Base-by-base conservation (phyloP, 2,329 filamentous ascomycete species). In the Alternaria sp. region DNA sequence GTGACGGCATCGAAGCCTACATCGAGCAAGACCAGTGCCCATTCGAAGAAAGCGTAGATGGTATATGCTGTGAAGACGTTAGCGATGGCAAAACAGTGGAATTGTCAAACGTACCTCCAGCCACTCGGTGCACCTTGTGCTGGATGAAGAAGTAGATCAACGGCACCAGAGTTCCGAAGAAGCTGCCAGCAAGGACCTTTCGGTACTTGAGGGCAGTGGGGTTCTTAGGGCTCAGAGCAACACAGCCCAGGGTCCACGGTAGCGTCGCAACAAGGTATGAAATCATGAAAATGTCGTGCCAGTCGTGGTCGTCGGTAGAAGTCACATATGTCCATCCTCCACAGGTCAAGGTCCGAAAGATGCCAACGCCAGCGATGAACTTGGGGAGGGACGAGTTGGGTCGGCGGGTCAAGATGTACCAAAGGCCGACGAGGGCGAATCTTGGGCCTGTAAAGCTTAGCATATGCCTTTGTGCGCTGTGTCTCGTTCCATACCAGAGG, bases 211-310 rank as follows among this genome's bases (percentile, higher is more conserved):
- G 87, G 7, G 96, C 93, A 66, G 84, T 88, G 12, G 90, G 86
- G 78, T 97, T 97, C 60, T 90, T 89, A 11, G 95, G 94, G 81
- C 94, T 97, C 55, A 98, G 83, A 6, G 91, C 89, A 65, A 98
- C 87, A 80, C 95, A 97, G 53, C 96, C 96, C 51, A 93, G 81
- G 2, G 95, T 99, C 96, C 96, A 99, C 2, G 96, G 96, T 58
- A 99, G 85, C 3, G 96, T 98, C 33, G 93, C 92, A 49, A 99
- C 90, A 60, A 99, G 86, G 81, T 99, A 99, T 14, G 94, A 96
- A 72, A 99, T 97, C 96, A 99, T 99, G 80, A 99, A 95, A 67
- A 98, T 95, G 77, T 99, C 96, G 80, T 99, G 96, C 94, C 94
- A 98, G 81, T 97, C 90, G 81, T 99, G 96, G 79, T 98, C 93